Base-by-base conservation (phyloP, 225 moss, liverwort and hornwort species). In the Polytrichum formosum region DNA sequence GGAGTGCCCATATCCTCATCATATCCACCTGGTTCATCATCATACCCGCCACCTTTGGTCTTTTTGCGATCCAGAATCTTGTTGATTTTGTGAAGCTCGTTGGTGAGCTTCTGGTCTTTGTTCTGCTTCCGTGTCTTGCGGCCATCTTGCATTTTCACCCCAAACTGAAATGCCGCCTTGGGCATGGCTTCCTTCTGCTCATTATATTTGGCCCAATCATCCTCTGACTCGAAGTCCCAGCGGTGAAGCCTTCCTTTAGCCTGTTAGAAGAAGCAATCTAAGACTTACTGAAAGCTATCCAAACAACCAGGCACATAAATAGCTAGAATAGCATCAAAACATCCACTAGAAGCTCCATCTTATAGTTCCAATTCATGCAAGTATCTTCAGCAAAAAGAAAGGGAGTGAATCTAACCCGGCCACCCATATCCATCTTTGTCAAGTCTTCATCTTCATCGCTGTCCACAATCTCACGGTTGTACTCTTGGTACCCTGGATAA, bases 141-240 rank as follows among this genome's bases (percentile, higher is more conserved):
- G 20, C 98, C 98, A 73, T 98, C 94, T 82, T 94, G 94, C 98
- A 98, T 98, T 76, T 98, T 98, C 4, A 98, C 98, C 64, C 98
- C 98, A 76, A 98, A 98, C 74, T 98, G 98, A 70, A 98, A 98
- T 33, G 98, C 98, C 62, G 96, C 98, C 73, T 98, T 98, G 18
- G 98, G 98, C 98, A 94, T 98, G 1, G 98, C 98, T 83, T 98
- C 98, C 70, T 98, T 98, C 64, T 98, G 98, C 76, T 98, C 98
- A 54, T 98, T 98, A 74, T 98, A 98, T 61, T 92, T 94, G 35
- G 98, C 98, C 98, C 98, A 98, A 13, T 98, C 98, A 67, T 98
- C 98, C 81, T 98, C 98, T 1, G 94, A 87, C 77, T 98, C 98
- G 58, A 98, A 98, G 75, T 98, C 98, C 98, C 98, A 98, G 20